Evolutionary conservation across 768 basidiomycete species (phyloP).

Genomic region (Crepidotus variabilis): DNA sequence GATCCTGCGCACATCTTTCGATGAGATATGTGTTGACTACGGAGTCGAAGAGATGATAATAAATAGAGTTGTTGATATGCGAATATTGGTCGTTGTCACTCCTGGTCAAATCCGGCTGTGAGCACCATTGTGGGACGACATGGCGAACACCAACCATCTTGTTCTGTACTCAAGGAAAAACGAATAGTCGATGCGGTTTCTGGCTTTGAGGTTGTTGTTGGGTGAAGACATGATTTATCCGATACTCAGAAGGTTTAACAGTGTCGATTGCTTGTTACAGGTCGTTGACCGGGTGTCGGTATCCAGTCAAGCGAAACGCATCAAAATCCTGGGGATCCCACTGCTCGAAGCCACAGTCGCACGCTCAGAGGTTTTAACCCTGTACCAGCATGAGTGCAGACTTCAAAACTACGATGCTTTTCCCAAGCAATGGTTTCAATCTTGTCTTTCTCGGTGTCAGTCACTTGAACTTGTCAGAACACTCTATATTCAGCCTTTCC

Average conservation of each 20-base stretch:
- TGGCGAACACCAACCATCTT: slow-evolving; percentile 51
- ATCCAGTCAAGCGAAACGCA: neutral
- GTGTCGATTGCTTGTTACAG: neutral
- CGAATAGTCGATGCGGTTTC: slow-evolving; percentile 49
- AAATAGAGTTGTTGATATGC: slow-evolving; percentile 78
- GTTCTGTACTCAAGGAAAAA: slow-evolving; percentile 64
- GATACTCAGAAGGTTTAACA: neutral
- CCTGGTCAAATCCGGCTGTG: slow-evolving; percentile 35
- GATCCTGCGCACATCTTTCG: slow-evolving; percentile 53
- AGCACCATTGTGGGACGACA: neutral
- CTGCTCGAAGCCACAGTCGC: too few species aligned
- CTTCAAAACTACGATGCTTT: too few species aligned
- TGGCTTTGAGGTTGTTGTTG: slow-evolving; percentile 25
- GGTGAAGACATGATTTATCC: neutral
- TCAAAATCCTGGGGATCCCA: too few species aligned
- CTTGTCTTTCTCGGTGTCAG: too few species aligned
- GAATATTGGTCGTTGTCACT: slow-evolving; percentile 85
- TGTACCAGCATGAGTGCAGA: too few species aligned
- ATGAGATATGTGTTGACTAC: slow-evolving; percentile 80
- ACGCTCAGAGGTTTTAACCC: too few species aligned
- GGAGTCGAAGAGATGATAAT: slow-evolving; percentile 81
- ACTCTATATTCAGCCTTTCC: too few species aligned
- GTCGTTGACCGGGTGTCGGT: neutral
- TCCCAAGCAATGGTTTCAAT: too few species aligned
- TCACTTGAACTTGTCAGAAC: too few species aligned